Evolutionary conservation across 805 yeast species (phyloP), one percentile per base, ranked within the genome.

Genomic region (Saturnispora mendoncae): DNA sequence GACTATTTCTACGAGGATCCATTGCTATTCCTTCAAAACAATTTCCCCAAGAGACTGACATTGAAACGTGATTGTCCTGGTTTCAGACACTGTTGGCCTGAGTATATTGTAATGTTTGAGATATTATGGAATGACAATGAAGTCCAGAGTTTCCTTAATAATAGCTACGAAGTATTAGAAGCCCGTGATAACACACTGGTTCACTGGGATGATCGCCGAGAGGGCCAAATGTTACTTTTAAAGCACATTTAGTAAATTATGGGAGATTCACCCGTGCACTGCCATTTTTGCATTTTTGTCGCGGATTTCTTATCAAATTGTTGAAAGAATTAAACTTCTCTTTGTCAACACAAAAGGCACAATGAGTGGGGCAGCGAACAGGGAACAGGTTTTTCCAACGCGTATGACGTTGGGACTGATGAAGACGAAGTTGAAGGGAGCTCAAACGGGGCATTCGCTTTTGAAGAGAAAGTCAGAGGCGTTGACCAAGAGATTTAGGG

Each of bases 381-480:
- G 97, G 71, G 97, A 88, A 62, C 94, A 85, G 59, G 97, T 88
- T 35, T 88, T 88, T 64, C 96, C 97, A 26, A 88, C 97, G 39
- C 88, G 97, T 66, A 88, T 88, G 97, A 90, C 97, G 45, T 75
- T 90, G 52, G 87, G 95, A 37, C 62, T 84, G 46, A 92, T 92
- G 97, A 92, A 92, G 69, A 75, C 84, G 46, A 92, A 92, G 64
- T 76, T 92, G 59, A 90, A 88, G 65, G 98, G 98, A 42, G 98
- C 98, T 2, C 88, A 85, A 55, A 95, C 85, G 57, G 98, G 98
- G 28, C 94, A 92, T 62, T 84, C 94, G 13, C 70, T 90, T 50
- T 68, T 90, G 63, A 90, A 90, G 69, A 77, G 97, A 65, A 90
- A 90, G 62, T 87, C 97, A 5, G 98, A 90, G 65, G 98, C 98